Evolutionary conservation across 139 green algal species (phyloP).

Genomic region (Haematococcus lacustris): DNA sequence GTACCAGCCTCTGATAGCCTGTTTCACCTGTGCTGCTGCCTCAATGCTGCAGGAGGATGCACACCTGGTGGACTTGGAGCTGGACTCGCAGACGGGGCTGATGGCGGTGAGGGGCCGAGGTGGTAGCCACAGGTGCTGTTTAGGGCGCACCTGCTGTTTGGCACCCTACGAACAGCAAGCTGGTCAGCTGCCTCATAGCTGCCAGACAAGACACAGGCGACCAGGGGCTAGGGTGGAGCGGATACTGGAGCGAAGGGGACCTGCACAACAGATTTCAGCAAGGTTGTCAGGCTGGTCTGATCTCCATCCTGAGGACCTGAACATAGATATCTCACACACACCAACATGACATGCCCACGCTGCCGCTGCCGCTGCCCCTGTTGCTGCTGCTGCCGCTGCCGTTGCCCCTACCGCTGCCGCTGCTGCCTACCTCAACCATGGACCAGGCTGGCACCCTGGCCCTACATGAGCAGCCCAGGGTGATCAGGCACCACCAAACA

Average conservation of each 20-base stretch:
- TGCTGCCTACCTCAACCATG: too few species aligned
- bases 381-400: too few species aligned
- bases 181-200: too few species aligned
- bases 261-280: not conserved
- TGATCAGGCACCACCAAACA: too few species aligned
- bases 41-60: constrained; percentile 25
- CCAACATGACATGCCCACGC: too few species aligned
- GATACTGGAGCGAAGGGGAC: not conserved
- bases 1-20: too few species aligned
- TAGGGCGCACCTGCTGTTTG: constrained; percentile 1
- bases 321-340: not conserved
- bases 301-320: not conserved
- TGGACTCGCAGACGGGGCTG: constrained; percentile 6
- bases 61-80: constrained; percentile 13
- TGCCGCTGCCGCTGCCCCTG: too few species aligned
- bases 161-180: too few species aligned
- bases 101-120: constrained; percentile 9
- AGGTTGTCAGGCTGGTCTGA: not conserved
- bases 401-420: too few species aligned
- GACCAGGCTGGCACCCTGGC: too few species aligned
- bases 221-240: not conserved
- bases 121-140: not conserved
- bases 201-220: not conserved
- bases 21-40: too few species aligned
- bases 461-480: too few species aligned